Base-by-base conservation (phyloP, 2,329 filamentous ascomycete genomes). In the Fusarium sp. region DNA sequence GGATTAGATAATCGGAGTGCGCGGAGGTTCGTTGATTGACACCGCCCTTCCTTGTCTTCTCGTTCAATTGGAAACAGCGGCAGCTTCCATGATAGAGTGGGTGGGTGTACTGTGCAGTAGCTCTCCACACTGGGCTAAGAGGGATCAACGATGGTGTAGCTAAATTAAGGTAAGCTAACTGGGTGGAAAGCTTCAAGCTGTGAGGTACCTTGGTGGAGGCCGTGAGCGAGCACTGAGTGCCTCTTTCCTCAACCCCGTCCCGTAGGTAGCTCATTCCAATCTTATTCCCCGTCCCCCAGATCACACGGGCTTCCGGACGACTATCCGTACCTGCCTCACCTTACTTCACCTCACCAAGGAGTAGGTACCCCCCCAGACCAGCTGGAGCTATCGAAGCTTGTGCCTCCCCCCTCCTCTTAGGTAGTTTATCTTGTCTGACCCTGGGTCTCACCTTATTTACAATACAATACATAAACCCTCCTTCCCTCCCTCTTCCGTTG, bases 391-490 rank as follows among this genome's bases (percentile, higher is more conserved):
- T 49, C 40, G 41, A 63, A 67, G 66, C 62, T 67, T 59, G 55
- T 53, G 34, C 44, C 53, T 61, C 30, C 50, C 36, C 61, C 63
- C 67, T 60, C 59, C 58, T 57, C 42, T 57, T n/a, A 45, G 42
- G 30, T 20, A 50, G 47, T 37, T 56, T 53, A 50, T 67, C 62
- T 46, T 23, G 47, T 45, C 34, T 49, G 38, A 26, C 41, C 50
- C 30, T 28, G 57, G 51, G 40, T 62, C 55, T 60, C 38, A 46
- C 51, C 50, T 65, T 28, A 8, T 10, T 26, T 36, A 26, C 31
- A 40, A 30, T 51, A 51, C 50, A 58, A 57, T 69, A 62, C 57
- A 69, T 70, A 69, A 70, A 69, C 44, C 55, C 49, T 23, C 23
- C 23, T 23, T 23, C 23, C 23, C 23, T 23, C 23, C 23, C 23